Percentiles rank a stretch among this genome's conserved stretches.
Evolutionary conservation across 2,329 filamentous ascomycete species (phyloP).

Genomic region (Diplodia scrobiculata): DNA sequence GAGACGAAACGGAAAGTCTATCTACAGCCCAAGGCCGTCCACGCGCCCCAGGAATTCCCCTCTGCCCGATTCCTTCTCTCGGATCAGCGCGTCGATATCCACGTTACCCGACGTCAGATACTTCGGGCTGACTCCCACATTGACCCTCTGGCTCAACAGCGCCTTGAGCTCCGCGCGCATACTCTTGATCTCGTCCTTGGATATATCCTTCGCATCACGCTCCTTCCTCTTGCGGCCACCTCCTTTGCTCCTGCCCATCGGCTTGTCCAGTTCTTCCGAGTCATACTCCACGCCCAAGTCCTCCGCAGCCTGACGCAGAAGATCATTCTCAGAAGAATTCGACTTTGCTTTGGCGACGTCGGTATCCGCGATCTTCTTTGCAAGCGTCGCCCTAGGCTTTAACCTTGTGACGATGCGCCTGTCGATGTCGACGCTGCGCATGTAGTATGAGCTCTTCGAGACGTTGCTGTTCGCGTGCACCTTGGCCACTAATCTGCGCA

Average conservation of each 20-base stretch:
- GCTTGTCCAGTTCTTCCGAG: constrained; percentile 73
- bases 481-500: constrained; percentile 80
- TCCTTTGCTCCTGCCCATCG: constrained; percentile 64
- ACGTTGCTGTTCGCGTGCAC: constrained; percentile 68
- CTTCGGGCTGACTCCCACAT: constrained; percentile 81
- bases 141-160: constrained; percentile 72
- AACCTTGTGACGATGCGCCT: constrained; percentile 74
- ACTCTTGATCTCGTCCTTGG: constrained; percentile 71
- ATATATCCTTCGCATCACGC: constrained; percentile 65
- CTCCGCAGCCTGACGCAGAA: constrained; percentile 80
- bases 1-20: no score
- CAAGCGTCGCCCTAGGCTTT: constrained; percentile 73
- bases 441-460: constrained; percentile 61
- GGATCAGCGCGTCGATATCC: constrained; percentile 73
- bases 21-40: constrained; percentile 49
- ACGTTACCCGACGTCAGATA: constrained; percentile 84
- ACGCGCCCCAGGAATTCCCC: constrained; percentile 65
- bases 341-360: constrained; percentile 84
- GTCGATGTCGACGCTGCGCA: constrained; percentile 81
- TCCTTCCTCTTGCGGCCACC: constrained; percentile 74
- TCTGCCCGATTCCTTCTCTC: constrained; percentile 57
- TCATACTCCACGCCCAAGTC: constrained; percentile 95
- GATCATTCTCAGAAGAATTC: constrained; percentile 73
- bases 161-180: constrained; percentile 72
- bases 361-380: constrained; percentile 86